Percentiles rank a stretch among this genome's conserved stretches.
phyloP scores from a whole-genome alignment of 2,329 filamentous ascomycete genomes.

The Xylariales sp. region DNA sequence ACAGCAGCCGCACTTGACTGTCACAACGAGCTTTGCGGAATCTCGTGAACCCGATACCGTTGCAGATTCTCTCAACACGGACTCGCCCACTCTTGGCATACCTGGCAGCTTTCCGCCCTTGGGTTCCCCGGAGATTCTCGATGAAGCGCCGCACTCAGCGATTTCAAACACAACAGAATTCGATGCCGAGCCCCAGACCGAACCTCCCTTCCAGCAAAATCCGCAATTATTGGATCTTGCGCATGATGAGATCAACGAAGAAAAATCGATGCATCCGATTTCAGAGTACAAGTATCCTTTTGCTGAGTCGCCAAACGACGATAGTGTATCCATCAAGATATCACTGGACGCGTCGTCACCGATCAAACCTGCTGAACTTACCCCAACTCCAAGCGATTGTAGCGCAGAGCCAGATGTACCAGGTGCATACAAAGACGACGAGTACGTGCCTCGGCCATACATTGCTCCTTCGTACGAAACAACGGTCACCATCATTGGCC shows the following conservation, averaged over 20 bases:
- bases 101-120: conserved; percentile 55
- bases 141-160: conserved; percentile 53
- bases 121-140: conserved; percentile 32
- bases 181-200: conserved; percentile 66
- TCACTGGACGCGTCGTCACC: conserved; percentile 31
- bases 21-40: too few relatives aligned
- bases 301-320: conserved; percentile 33
- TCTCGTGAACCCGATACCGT: neutral
- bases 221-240: conserved; percentile 9
- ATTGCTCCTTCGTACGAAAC: conserved; percentile 36
- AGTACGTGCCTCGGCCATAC: conserved; percentile 37
- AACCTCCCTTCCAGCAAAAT: conserved; percentile 36
- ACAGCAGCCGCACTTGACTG: neutral
- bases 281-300: conserved; percentile 48
- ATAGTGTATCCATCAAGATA: conserved; percentile 35
- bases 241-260: conserved; percentile 14
- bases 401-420: conserved; percentile 20
- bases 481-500: conserved; percentile 46
- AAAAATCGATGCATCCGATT: conserved; percentile 24
- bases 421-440: conserved; percentile 30
- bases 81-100: conserved; percentile 64
- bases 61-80: conserved; percentile 21
- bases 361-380: conserved; percentile 19
- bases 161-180: conserved; percentile 64
- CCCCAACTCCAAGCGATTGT: conserved; percentile 21